Percentiles rank a stretch among this genome's conserved stretches.
These are phyloP conservation scores for Ceratocystis destructans DNA, from an alignment of 2,329 filamentous ascomycete species.

Conservation along the genomic window DNA sequence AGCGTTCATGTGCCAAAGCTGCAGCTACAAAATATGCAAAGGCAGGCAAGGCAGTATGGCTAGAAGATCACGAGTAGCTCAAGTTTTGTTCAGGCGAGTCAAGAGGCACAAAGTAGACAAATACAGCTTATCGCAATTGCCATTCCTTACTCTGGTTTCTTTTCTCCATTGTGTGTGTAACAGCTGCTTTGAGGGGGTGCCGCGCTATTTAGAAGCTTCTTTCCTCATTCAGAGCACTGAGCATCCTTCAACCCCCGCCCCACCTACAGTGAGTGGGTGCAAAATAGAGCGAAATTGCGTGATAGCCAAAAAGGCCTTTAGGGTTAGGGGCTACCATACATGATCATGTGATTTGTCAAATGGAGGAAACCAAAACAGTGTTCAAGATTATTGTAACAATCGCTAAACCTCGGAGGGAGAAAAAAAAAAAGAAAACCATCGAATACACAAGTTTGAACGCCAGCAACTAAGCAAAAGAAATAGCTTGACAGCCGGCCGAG, in stretches of 20 bases:
- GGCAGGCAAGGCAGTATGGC: neutral
- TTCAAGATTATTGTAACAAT: neutral
- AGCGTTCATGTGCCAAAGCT: neutral
- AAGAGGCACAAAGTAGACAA: neutral
- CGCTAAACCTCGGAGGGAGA: neutral
- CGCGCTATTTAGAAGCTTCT: neutral
- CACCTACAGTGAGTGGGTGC: neutral
- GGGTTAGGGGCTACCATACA: neutral
- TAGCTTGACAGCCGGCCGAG: neutral
- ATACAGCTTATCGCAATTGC: neutral
- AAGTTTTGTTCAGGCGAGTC: neutral
- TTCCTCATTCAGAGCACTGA: neutral
- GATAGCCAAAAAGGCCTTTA: neutral
- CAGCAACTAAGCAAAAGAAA: neutral
- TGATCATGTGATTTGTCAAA: neutral
- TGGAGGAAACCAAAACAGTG: neutral
- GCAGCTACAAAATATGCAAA: neutral
- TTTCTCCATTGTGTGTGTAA: neutral
- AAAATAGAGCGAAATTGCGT: neutral
- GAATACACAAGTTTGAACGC: neutral
- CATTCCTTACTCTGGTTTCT: neutral
- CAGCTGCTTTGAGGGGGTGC: neutral
- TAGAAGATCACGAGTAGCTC: neutral
- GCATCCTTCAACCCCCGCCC: neutral
- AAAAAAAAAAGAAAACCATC: neutral